A percentile compares a stretch with the other conserved stretches of the same genome.
Evolutionary conservation across 1,139 yeast species (phyloP).

Genomic region (Candida smagusa): DNA sequence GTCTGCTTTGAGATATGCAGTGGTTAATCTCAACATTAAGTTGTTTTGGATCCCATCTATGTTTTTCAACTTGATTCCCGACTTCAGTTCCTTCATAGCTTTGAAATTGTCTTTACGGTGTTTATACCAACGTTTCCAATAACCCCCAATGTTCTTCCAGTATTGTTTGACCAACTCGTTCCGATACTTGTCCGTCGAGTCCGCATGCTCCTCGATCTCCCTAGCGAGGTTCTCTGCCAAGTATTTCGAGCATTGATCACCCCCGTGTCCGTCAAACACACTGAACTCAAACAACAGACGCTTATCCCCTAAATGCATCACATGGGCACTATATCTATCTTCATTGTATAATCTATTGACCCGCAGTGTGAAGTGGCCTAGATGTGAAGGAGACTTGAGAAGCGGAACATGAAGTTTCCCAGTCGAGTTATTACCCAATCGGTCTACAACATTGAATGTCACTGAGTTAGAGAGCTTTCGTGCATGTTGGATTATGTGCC

Average conservation of each 20-base stretch:
- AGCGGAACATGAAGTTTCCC: slow-evolving; percentile 48
- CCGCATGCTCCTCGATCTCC: slow-evolving; percentile 46
- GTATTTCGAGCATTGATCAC: slow-evolving; percentile 66
- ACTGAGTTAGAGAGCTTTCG: slow-evolving; percentile 19
- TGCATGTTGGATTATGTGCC: not conserved
- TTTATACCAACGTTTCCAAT: slow-evolving; percentile 78
- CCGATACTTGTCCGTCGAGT: slow-evolving; percentile 23
- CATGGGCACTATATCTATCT: slow-evolving; percentile 68
- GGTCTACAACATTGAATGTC: slow-evolving; percentile 27
- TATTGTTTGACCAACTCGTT: slow-evolving; percentile 47
- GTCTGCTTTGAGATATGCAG: slow-evolving; percentile 64
- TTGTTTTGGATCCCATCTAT: slow-evolving; percentile 38
- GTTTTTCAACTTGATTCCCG: slow-evolving; percentile 14
- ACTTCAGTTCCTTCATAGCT: slow-evolving; percentile 31
- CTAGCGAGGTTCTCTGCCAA: slow-evolving; percentile 52
- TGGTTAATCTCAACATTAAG: slow-evolving; percentile 55
- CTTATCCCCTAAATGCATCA: slow-evolving; percentile 34
- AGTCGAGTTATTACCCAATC: slow-evolving; percentile 11
- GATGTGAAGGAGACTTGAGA: slow-evolving; percentile 65
- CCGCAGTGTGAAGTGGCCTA: slow-evolving; percentile 78
- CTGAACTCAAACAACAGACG: slow-evolving; percentile 55
- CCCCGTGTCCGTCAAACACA: slow-evolving; percentile 95
- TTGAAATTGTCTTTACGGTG: slow-evolving; percentile 45
- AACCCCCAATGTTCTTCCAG: slow-evolving; percentile 68
- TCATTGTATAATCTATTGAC: slow-evolving; percentile 79